A percentile compares a stretch with the other conserved stretches of the same genome.
Evolutionary conservation across 2,329 filamentous ascomycete species (phyloP).

Genomic region (Colletotrichum sp.): DNA sequence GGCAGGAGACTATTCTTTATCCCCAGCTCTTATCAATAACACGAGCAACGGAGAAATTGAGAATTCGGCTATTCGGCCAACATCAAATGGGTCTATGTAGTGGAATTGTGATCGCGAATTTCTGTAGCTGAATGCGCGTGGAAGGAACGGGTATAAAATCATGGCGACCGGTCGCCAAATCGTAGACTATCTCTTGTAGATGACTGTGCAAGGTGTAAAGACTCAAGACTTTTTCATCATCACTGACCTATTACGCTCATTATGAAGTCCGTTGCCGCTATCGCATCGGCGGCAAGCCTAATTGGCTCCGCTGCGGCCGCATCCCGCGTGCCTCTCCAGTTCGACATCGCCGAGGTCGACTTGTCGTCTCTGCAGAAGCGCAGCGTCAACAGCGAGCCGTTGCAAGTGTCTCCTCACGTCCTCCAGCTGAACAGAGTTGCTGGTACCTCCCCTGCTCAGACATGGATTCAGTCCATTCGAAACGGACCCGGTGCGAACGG

Average conservation of each 20-base stretch:
- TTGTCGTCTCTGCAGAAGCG: background rate
- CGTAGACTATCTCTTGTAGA: background rate
- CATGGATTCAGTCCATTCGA: background rate
- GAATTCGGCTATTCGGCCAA: background rate
- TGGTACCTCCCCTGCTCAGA: background rate
- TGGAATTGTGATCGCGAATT: background rate
- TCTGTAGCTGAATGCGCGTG: rapidly evolving
- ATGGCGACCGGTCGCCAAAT: background rate
- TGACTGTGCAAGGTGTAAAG: background rate
- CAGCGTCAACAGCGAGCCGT: background rate
- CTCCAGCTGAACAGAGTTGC: background rate
- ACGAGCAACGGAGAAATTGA: background rate
- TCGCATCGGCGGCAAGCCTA: background rate
- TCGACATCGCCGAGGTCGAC: background rate
- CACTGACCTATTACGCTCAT: background rate
- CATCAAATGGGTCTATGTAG: background rate
- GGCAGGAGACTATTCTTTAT: background rate
- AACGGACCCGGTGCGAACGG: background rate
- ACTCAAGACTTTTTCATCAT: background rate
- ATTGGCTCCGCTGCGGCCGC: background rate
- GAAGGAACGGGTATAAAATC: background rate
- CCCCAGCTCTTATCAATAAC: background rate
- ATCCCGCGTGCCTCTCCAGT: background rate
- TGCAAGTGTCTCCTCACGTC: background rate
- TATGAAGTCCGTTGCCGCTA: background rate